Evolutionary conservation across 2,329 filamentous ascomycete species (phyloP).

Genomic region (Trichoderma hamatum): DNA sequence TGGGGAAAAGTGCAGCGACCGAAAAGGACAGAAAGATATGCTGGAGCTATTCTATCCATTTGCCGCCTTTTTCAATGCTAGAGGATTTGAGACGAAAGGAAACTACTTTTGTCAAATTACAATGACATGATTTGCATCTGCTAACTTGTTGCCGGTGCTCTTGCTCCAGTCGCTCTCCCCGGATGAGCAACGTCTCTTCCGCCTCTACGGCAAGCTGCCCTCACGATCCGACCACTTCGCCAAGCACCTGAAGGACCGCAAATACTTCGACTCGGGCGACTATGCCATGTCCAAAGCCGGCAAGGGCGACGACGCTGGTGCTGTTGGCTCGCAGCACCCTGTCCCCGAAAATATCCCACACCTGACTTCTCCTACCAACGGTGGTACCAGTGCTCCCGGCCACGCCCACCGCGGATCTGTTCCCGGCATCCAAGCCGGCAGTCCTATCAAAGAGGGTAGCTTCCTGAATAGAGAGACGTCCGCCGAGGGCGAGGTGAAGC

Average conservation of each 20-base stretch:
- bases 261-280: constrained; percentile 96
- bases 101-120: neutral
- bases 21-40: neutral
- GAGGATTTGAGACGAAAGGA: neutral
- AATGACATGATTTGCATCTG: neutral
- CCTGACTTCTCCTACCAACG: constrained; percentile 67
- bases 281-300: constrained; percentile 97
- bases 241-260: constrained; percentile 99
- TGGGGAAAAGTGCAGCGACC: constrained; percentile 10
- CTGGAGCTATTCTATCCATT: neutral
- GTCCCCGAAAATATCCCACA: constrained; percentile 95
- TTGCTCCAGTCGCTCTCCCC: constrained; percentile 81
- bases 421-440: constrained; percentile 63
- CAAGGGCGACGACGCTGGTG: constrained; percentile 92
- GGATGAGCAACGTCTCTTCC: constrained; percentile 95
- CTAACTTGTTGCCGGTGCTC: constrained; percentile 6
- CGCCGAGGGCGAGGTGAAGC: constrained; percentile 52
- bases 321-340: constrained; percentile 92
- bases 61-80: neutral
- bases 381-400: constrained; percentile 40
- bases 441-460: constrained; percentile 88
- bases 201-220: constrained; percentile 95
- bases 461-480: constrained; percentile 83
- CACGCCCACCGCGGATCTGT: constrained; percentile 48
- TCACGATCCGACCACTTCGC: constrained; percentile 95